Conservation (phyloP, 1,284 basidiomycete species). For the Phaffia rhodozyma region DNA sequence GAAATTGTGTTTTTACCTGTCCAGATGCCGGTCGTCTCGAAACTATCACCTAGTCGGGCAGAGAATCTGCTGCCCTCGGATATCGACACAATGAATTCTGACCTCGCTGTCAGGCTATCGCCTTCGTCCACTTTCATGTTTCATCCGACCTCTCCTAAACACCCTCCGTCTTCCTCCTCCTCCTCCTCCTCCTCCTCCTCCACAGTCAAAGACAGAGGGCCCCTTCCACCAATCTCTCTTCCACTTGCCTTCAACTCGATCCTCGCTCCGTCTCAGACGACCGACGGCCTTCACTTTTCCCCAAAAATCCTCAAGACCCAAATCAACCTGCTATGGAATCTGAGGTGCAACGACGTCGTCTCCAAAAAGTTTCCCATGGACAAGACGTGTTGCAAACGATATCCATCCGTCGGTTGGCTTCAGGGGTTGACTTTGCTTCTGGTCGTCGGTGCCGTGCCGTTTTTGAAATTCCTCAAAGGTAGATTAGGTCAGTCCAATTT, state of each 20-base stretch:
- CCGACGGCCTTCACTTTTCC: slow-evolving; percentile 72
- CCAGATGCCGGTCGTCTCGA: slow-evolving; percentile 59
- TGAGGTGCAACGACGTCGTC: slow-evolving; percentile 63
- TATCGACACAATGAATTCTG: slow-evolving; percentile 78
- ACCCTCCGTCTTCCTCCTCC: slow-evolving; percentile 26
- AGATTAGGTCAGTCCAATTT: slow-evolving; percentile 30
- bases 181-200: slow-evolving; percentile 13
- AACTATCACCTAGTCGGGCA: slow-evolving; percentile 52
- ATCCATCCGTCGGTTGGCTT: slow-evolving; percentile 52
- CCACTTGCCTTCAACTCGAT: slow-evolving; percentile 67
- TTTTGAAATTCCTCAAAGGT: slow-evolving; percentile 37
- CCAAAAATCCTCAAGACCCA: slow-evolving; percentile 53
- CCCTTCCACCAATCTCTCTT: slow-evolving; percentile 44
- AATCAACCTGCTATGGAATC: slow-evolving; percentile 64
- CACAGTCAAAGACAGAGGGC: slow-evolving; percentile 23
- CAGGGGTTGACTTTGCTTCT: slow-evolving; percentile 49
- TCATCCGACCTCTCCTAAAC: slow-evolving; percentile 22
- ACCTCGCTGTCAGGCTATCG: slow-evolving; percentile 54
- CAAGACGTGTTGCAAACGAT: slow-evolving; percentile 70
- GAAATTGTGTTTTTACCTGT: slow-evolving; percentile 62
- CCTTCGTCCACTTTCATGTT: slow-evolving; percentile 7
- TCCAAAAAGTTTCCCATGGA: slow-evolving; percentile 57
- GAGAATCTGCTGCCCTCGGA: slow-evolving; percentile 57
- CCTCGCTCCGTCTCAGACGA: slow-evolving; percentile 56
- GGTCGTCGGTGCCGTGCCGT: slow-evolving; percentile 48